Evolutionary conservation across 2,329 filamentous ascomycete genomes (phyloP).

Genomic region (Trichoderma lentiforme): DNA sequence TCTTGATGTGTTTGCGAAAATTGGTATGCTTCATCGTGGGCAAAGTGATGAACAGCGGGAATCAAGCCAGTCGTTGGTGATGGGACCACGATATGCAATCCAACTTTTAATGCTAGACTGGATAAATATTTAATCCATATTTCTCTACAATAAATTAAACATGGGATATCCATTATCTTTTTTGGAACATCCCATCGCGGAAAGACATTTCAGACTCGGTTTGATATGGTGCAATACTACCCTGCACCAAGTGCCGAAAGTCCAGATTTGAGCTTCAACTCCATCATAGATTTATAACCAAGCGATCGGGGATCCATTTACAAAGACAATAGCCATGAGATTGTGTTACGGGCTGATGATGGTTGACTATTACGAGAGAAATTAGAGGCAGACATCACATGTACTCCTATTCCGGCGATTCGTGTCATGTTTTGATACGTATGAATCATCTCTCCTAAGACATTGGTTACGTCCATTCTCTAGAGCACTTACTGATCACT

Average conservation of each 20-base stretch:
- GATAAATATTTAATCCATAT: not conserved
- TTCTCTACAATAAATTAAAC: not conserved
- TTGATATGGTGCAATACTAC: not conserved
- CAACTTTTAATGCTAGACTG: not conserved
- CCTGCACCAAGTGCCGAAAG: not conserved
- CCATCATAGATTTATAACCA: not conserved
- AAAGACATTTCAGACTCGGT: not conserved
- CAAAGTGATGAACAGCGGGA: not conserved
- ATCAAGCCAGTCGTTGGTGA: not conserved
- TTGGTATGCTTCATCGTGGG: rapidly evolving
- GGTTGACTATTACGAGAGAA: not conserved
- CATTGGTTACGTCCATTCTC: not conserved
- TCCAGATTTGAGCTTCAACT: not conserved
- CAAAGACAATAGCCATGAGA: not conserved
- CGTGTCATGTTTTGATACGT: not conserved
- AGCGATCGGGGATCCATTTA: not conserved
- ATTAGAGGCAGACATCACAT: not conserved
- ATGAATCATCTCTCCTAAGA: not conserved
- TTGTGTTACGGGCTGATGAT: rapidly evolving
- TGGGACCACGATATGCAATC: not conserved
- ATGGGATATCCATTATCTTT: not conserved
- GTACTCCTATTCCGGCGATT: not conserved
- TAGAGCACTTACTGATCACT: not conserved
- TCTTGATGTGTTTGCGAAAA: too few species aligned
- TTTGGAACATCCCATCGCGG: not conserved